Evolutionary conservation across 805 yeast species (phyloP), one percentile per base, ranked within the genome.

Genomic region (Starmerella tilneyi): DNA sequence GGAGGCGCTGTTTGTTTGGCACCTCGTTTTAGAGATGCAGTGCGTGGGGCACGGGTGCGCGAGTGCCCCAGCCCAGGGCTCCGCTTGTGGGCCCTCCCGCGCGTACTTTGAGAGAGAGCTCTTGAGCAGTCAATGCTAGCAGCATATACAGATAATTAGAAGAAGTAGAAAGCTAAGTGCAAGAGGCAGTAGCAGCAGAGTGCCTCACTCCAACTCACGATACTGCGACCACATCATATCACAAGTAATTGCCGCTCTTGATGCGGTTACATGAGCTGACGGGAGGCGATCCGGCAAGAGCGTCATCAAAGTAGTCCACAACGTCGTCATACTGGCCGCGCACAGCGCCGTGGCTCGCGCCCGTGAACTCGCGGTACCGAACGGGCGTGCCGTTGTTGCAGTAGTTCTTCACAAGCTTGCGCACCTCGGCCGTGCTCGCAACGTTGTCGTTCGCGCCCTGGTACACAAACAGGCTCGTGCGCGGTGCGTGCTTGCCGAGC

Each of bases 381-480:
- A 60, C 57, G 9, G 39, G 17, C 4, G 50, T 43, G 5, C 61
- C 62, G 9, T 36, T 11, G 9, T 34, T 6, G 46, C 63, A 60
- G 49, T 53, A 60, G n/a, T 17, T 17, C 34, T 46, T 41, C 28
- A 52, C 51, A 12, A 48, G 36, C 2, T 17, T 20, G 9, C 50
- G 53, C 9, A 58, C 57, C 17, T 44, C 51, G 2, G 20, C 27
- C 3, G 45, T 37, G 15, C 51, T 50, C 5, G 55, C 53, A 3
- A 55, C 47, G 28, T 47, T 55, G 44, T 61, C 65, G 16, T 44
- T 36, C 27, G 42, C 41, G 13, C 59, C 58, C 26, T 58, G 61
- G 50, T 59, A 59, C 13, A 60, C 47, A 41, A 45, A 53, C 41
- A 58, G 5, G 3, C 56, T 57, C 7, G 45, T 35, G 22, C 44